Evolutionary conservation across 2,329 filamentous ascomycete genomes (phyloP).

Genomic region (Anthostomella pinea): DNA sequence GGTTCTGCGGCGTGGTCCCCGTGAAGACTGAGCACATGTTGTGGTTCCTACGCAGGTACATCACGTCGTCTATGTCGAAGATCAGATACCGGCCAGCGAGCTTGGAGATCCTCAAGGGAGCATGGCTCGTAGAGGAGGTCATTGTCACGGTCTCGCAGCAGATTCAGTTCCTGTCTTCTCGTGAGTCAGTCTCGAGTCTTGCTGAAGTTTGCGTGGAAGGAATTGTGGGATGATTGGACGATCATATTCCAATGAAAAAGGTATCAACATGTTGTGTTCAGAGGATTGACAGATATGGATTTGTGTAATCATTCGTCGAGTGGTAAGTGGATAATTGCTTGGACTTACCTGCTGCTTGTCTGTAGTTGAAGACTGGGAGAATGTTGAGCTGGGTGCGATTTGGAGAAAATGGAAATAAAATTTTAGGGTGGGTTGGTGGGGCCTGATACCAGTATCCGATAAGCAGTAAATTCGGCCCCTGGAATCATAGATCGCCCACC

Average conservation of each 20-base stretch:
- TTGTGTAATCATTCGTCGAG: constrained; percentile 58
- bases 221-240: constrained; percentile 28
- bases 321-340: constrained; percentile 3
- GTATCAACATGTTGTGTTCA: constrained; percentile 58
- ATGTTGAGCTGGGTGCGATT: constrained; percentile 11
- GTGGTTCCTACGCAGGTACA: constrained; percentile 73
- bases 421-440: constrained; percentile 15
- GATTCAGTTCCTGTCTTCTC: constrained; percentile 10
- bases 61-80: constrained; percentile 80
- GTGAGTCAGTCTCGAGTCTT: constrained; percentile 16
- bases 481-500: no score
- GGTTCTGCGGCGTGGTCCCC: constrained; percentile 85
- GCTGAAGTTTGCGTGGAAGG: constrained; percentile 12
- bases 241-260: constrained; percentile 45
- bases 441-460: no score
- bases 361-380: constrained; percentile 11
- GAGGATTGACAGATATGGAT: constrained; percentile 80
- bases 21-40: constrained; percentile 83
- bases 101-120: constrained; percentile 71
- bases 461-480: no score
- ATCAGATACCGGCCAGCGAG: constrained; percentile 81
- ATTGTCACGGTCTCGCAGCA: constrained; percentile 12
- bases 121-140: constrained; percentile 13
- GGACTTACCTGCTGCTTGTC: constrained; percentile 25
- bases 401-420: constrained; percentile 20